These are phyloP conservation scores for Kazachstania bromeliacearum DNA, from an alignment of 805 yeast species.

Conservation along the genomic window DNA sequence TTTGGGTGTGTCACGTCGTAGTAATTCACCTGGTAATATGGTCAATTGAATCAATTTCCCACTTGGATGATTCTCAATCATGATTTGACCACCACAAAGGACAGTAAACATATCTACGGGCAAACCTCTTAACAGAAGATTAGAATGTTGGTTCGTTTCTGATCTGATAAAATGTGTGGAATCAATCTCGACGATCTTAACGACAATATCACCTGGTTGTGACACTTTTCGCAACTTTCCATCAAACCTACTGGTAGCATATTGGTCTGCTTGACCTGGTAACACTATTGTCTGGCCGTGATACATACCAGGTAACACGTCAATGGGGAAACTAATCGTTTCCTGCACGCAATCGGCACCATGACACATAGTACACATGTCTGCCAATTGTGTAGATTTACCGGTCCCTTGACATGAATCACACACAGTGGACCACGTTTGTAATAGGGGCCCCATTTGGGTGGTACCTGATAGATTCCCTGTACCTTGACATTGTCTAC, in stretches of 20 bases:
- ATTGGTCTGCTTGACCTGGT: constrained; percentile 60
- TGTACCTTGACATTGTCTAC: constrained; percentile 35
- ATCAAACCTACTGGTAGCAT: constrained; percentile 26
- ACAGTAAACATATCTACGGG: constrained; percentile 46
- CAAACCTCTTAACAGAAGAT: constrained; percentile 34
- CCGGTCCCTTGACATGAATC: constrained; percentile 38
- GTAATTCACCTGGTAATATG: constrained; percentile 42
- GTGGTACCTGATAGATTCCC: constrained; percentile 35
- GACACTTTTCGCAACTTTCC: constrained; percentile 12
- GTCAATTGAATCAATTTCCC: constrained; percentile 35
- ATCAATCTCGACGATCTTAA: constrained; percentile 34
- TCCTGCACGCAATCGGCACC: constrained; percentile 39
- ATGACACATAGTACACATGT: constrained; percentile 35
- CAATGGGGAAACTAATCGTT: constrained; percentile 42
- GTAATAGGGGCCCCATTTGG: constrained; percentile 38
- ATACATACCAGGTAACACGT: constrained; percentile 47
- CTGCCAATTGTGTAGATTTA: constrained; percentile 23
- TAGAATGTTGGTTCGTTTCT: constrained; percentile 32
- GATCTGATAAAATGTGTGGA: constrained; percentile 15
- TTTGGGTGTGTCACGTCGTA: constrained; percentile 41
- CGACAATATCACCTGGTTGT: constrained; percentile 56
- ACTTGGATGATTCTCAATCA: constrained; percentile 27
- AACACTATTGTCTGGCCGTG: constrained; percentile 44
- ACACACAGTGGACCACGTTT: constrained; percentile 37
- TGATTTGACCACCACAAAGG: constrained; percentile 43